These are phyloP conservation scores for Tetrapisispora phaffii DNA, from an alignment of 805 yeast species.

Conservation along the genomic window DNA sequence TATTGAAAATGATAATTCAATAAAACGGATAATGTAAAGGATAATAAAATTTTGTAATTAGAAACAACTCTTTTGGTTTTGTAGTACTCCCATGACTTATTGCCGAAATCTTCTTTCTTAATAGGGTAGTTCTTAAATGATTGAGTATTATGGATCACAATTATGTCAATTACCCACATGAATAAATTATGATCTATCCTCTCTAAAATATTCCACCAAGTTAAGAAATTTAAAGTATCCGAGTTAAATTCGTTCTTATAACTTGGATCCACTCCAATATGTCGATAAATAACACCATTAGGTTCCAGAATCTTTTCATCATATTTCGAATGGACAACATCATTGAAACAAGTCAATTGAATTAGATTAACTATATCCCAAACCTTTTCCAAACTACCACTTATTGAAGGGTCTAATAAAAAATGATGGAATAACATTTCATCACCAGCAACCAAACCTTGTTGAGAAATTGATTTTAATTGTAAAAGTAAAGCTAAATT, in stretches of 20 bases:
- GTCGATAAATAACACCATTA: slow-evolving; percentile 26
- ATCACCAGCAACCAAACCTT: slow-evolving; percentile 30
- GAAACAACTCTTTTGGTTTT: slow-evolving; percentile 27
- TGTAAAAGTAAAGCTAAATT: slow-evolving; percentile 23
- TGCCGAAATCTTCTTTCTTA: slow-evolving; percentile 8
- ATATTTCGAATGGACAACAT: slow-evolving; percentile 17
- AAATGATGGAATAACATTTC: slow-evolving; percentile 26
- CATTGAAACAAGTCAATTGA: slow-evolving; percentile 25
- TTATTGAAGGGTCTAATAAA: slow-evolving; percentile 9
- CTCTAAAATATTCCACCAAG: slow-evolving; percentile 26
- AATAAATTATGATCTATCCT: slow-evolving; percentile 24
- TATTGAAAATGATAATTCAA: slow-evolving; percentile 44
- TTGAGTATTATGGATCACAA: slow-evolving; percentile 27
- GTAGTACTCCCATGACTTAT: slow-evolving; percentile 23
- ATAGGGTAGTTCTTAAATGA: slow-evolving; percentile 27
- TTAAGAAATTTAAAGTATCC: slow-evolving; percentile 18
- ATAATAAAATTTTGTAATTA: slow-evolving; percentile 33
- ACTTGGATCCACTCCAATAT: slow-evolving; percentile 21
- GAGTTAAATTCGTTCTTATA: slow-evolving; percentile 23
- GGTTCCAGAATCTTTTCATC: slow-evolving; percentile 22
- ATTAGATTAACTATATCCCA: slow-evolving; percentile 27
- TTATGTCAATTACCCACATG: slow-evolving; percentile 27
- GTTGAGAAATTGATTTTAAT: slow-evolving; percentile 29
- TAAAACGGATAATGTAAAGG: slow-evolving; percentile 34
- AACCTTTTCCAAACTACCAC: slow-evolving; percentile 8